Base-by-base conservation (phyloP, 1,284 basidiomycete genomes). In the Ganoderma leucocontextum region DNA sequence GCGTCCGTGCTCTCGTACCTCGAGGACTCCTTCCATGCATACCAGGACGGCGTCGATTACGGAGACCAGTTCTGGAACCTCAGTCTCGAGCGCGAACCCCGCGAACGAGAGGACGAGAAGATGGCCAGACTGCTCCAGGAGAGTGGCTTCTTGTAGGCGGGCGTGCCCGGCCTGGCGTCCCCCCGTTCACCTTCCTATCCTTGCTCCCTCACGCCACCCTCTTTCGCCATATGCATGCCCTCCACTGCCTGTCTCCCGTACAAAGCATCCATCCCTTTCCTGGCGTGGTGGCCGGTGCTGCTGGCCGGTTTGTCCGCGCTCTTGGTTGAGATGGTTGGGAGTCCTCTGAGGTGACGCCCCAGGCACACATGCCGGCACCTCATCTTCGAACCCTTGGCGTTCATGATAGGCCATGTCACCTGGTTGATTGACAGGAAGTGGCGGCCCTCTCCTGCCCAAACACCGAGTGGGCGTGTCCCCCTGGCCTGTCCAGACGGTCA, bases 91-190 rank as follows among this genome's bases (percentile, higher is more conserved):
- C 83, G 95, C 33, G 97, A 99, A 79, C 97, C 98, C 33, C 87
- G 96, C 69, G 97, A 98, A 80, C 86, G 95, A 63, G 96, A 98
- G 75, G 95, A 96, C 74, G 94, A 96, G 82, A 95, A 95, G 85
- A 96, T 97, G 89, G 94, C 95, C n/a, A 84, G 95, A 62, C 81
- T 96, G 72, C 82, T 96, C 63, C 94, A 95, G 79, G 95, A 96
- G 80, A 95, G 92, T 73, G 95, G 95, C 60, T 96, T 96, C 83
- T 82, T 96, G 74, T 91, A 82, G 78, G 75, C 62, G 57, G 22
- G 59, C 29, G 29, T 35, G 52, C 15, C 3, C 29, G 15, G 29
- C 4, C 8, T 35, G 15, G 52, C 52, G 52, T 55, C 8, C 52
- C 17, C 47, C 47, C n/a, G 22, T 6, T 52, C 25, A 12, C 22